Percentiles rank a stretch among this genome's conserved stretches.
These are phyloP conservation scores for Fragilariopsis cylindrus DNA, from an alignment of 108 stramenopile genomes.

Conservation along the genomic window DNA sequence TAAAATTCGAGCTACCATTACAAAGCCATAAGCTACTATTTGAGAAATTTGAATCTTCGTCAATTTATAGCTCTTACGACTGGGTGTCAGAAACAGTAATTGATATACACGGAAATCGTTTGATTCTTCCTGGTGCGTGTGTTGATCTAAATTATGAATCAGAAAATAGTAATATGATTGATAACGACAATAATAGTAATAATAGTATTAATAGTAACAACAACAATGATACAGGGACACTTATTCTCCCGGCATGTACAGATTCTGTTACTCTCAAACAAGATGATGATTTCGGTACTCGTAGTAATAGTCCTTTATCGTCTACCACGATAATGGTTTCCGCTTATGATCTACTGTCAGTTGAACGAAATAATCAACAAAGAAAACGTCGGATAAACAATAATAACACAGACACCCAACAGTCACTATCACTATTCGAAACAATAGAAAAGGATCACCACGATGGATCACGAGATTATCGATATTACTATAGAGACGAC, in stretches of 20 bases:
- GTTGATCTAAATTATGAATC: constrained; percentile 12
- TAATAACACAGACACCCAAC: not conserved
- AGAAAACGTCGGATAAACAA: too few species aligned
- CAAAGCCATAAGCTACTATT: not conserved
- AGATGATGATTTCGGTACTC: not conserved
- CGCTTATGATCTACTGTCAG: constrained; percentile 29
- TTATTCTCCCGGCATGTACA: not conserved
- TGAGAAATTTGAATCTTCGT: not conserved
- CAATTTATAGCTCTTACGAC: constrained; percentile 26
- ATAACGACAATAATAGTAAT: not conserved
- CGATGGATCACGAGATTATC: not conserved
- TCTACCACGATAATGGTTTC: constrained; percentile 37
- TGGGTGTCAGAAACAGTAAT: constrained; percentile 35
- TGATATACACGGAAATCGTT: constrained; percentile 18
- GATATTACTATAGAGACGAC: not conserved
- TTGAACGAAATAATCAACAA: not conserved
- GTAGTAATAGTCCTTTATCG: not conserved
- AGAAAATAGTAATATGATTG: not conserved
- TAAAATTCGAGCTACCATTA: not conserved
- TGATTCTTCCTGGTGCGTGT: constrained; percentile 31
- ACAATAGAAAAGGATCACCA: not conserved
- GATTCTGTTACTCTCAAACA: not conserved
- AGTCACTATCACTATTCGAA: not conserved
- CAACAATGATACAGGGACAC: not conserved
- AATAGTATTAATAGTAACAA: not conserved